These are phyloP conservation scores for Tillandsia leiboldiana DNA, from an alignment of 176 grass and related monocot species.

Conservation along the genomic window DNA sequence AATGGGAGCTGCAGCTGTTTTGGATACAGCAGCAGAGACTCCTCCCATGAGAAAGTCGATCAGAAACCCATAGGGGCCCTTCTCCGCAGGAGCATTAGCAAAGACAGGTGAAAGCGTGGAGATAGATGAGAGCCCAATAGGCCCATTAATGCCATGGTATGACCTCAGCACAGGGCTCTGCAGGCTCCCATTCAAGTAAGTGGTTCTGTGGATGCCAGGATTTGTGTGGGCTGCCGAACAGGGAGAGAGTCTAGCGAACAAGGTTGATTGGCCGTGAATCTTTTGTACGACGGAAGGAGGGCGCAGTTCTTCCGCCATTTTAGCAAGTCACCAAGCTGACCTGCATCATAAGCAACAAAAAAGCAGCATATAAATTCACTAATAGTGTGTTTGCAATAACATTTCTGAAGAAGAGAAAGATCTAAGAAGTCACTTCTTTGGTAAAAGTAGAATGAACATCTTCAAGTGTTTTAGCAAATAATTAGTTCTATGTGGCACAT, in stretches of 20 bases:
- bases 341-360: neutral
- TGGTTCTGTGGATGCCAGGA: neutral
- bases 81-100: constrained; percentile 4
- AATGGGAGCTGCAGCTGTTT: too few species aligned
- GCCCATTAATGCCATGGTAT: neutral
- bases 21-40: too few species aligned
- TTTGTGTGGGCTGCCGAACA: neutral
- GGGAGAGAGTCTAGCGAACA: neutral
- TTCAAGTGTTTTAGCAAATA: too few species aligned
- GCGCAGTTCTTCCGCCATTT: neutral
- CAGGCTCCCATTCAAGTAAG: neutral
- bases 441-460: too few species aligned
- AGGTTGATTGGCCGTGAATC: constrained; percentile 3
- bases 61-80: constrained; percentile 1
- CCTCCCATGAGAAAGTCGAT: neutral
- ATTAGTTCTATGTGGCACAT: too few species aligned
- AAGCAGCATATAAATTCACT: too few species aligned
- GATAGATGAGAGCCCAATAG: constrained; percentile 1
- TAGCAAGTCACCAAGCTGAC: neutral
- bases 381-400: too few species aligned
- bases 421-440: too few species aligned
- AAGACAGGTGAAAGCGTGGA: neutral
- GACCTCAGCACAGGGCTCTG: neutral
- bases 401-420: too few species aligned
- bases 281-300: constrained; percentile 3